Evolutionary conservation across 495 filamentous ascomycete genomes (phyloP).

Genomic region (Talaromyces wortmannii): DNA sequence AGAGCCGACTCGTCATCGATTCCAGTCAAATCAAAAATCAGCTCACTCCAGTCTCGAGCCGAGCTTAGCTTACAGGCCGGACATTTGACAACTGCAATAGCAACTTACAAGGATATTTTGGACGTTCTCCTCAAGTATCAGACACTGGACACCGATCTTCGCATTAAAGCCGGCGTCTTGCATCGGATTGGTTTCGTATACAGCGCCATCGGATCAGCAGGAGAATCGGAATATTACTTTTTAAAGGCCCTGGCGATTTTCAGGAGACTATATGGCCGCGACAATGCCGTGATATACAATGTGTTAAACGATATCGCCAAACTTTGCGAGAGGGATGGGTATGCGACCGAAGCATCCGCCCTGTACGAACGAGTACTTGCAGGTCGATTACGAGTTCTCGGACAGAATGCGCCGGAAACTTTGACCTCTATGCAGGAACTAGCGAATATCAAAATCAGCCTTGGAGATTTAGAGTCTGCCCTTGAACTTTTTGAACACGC

Average conservation of each 20-base stretch:
- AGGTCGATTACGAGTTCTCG: slow-evolving; percentile 19
- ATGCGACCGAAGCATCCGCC: slow-evolving; percentile 22
- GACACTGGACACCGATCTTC: slow-evolving; percentile 15
- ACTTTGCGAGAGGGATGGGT: slow-evolving; percentile 22
- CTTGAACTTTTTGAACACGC: slow-evolving; percentile 20
- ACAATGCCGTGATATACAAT: slow-evolving; percentile 18
- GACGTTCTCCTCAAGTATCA: slow-evolving; percentile 14
- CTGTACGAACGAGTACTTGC: slow-evolving; percentile 24
- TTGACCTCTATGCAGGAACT: slow-evolving; percentile 24
- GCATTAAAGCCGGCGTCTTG: slow-evolving; percentile 15
- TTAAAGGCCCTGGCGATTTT: slow-evolving; percentile 18
- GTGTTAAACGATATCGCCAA: slow-evolving; percentile 18
- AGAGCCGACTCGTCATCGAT: not conserved
- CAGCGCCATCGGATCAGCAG: slow-evolving; percentile 13
- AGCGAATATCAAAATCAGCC: slow-evolving; percentile 16
- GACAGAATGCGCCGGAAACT: slow-evolving; percentile 22
- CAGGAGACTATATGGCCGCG: slow-evolving; percentile 19
- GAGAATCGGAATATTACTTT: slow-evolving; percentile 20
- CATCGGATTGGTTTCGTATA: slow-evolving; percentile 20
- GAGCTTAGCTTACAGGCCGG: slow-evolving; percentile 15
- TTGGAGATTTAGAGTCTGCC: slow-evolving; percentile 22
- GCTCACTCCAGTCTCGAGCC: not conserved
- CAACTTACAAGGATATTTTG: slow-evolving; percentile 17
- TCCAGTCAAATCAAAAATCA: slow-evolving; percentile 2
- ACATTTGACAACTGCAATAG: slow-evolving; percentile 13